Evolutionary conservation across 352 stramenopile genomes (phyloP).

Genomic region (Pythium myriotylum): DNA sequence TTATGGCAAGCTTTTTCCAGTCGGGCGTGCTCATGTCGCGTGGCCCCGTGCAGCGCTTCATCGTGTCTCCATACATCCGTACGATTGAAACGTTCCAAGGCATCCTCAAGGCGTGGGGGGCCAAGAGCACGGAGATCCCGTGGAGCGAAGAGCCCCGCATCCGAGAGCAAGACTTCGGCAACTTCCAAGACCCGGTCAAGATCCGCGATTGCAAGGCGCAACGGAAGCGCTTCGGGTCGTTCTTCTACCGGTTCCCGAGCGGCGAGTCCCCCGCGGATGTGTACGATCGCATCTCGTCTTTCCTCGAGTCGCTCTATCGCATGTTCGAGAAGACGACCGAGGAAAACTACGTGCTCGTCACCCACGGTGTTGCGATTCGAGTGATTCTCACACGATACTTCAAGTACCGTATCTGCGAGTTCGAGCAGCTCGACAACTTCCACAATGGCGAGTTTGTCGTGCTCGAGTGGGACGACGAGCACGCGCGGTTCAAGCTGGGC

Average conservation of each 20-base stretch:
- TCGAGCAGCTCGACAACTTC: slow-evolving; percentile 86
- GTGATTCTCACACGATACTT: slow-evolving; percentile 90
- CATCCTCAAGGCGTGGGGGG: slow-evolving; percentile 71
- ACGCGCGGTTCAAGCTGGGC: slow-evolving; percentile 60
- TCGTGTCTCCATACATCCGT: slow-evolving; percentile 83
- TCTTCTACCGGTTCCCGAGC: slow-evolving; percentile 90
- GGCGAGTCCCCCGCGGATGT: slow-evolving; percentile 88
- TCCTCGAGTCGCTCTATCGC: slow-evolving; percentile 86
- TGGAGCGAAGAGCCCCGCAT: slow-evolving; percentile 88
- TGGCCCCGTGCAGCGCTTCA: slow-evolving; percentile 55
- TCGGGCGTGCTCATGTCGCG: neutral
- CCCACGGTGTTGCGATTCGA: slow-evolving; percentile 85
- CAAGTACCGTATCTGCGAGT: slow-evolving; percentile 85
- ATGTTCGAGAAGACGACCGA: slow-evolving; percentile 82
- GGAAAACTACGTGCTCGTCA: slow-evolving; percentile 87
- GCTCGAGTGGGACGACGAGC: slow-evolving; percentile 68
- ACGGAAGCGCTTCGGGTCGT: slow-evolving; percentile 77
- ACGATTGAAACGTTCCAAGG: slow-evolving; percentile 89
- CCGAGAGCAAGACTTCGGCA: slow-evolving; percentile 90
- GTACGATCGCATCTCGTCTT: slow-evolving; percentile 88
- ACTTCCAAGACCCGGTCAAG: slow-evolving; percentile 84
- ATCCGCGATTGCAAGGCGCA: slow-evolving; percentile 84
- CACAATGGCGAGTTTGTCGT: slow-evolving; percentile 85
- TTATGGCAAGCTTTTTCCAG: neutral
- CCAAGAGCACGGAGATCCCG: slow-evolving; percentile 54